phyloP scores from a whole-genome alignment of 495 filamentous ascomycete genomes.

The Hypoxylon perforatum region DNA sequence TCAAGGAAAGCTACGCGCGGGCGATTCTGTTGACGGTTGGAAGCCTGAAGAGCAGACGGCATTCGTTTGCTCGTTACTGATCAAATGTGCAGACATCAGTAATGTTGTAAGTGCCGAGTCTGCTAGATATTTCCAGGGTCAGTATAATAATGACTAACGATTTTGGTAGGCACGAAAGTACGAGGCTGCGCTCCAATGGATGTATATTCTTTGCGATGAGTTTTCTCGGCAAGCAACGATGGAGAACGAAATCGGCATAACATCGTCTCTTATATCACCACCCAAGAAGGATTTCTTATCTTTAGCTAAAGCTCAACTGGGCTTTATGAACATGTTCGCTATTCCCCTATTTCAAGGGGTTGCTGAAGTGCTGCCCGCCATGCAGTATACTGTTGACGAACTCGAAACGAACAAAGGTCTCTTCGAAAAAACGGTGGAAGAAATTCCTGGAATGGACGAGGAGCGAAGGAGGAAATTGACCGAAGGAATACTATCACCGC shows the following conservation, averaged over 20 bases:
- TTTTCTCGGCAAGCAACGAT: slow-evolving; percentile 92
- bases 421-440: slow-evolving; percentile 74
- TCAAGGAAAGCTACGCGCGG: slow-evolving; percentile 77
- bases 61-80: slow-evolving; percentile 85
- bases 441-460: slow-evolving; percentile 50
- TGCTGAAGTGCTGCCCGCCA: slow-evolving; percentile 81
- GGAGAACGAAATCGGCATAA: slow-evolving; percentile 87
- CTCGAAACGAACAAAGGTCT: slow-evolving; percentile 76
- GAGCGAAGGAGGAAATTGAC: slow-evolving; percentile 34
- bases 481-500: slow-evolving; percentile 53
- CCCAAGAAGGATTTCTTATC: slow-evolving; percentile 86
- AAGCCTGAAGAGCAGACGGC: slow-evolving; percentile 77
- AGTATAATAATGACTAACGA: slow-evolving; percentile 42
- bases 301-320: slow-evolving; percentile 86
- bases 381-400: slow-evolving; percentile 85
- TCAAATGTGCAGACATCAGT: slow-evolving; percentile 98
- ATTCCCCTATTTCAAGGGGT: slow-evolving; percentile 89
- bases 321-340: slow-evolving; percentile 96
- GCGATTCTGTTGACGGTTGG: slow-evolving; percentile 73
- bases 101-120: slow-evolving; percentile 78
- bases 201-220: slow-evolving; percentile 89
- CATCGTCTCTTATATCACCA: slow-evolving; percentile 84
- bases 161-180: slow-evolving; percentile 77
- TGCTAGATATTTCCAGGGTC: slow-evolving; percentile 2
- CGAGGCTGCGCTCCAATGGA: slow-evolving; percentile 85